phyloP scores from a whole-genome alignment of 495 filamentous ascomycete species.

The Talaromyces ruber region DNA sequence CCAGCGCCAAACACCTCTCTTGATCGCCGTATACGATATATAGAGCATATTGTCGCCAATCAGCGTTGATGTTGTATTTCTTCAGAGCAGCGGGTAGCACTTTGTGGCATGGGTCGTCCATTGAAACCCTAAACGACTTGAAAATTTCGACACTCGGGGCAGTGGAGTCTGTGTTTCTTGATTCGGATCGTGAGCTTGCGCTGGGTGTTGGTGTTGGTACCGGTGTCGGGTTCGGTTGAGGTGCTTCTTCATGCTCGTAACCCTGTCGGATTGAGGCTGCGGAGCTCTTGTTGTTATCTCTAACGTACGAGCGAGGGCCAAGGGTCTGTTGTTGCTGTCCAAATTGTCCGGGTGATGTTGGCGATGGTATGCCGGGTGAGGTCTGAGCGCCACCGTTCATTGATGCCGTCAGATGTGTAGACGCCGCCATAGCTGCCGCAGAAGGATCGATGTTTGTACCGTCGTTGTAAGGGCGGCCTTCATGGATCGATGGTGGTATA shows the following conservation, averaged over 20 bases:
- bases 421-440: slow-evolving; percentile 60
- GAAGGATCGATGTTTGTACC: slow-evolving; percentile 48
- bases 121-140: slow-evolving; percentile 93
- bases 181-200: slow-evolving; percentile 16
- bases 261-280: slow-evolving; percentile 23
- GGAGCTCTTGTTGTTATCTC: slow-evolving; percentile 20
- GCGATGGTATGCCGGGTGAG: slow-evolving; percentile 68
- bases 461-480: slow-evolving; percentile 45
- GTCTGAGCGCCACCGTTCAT: slow-evolving; percentile 63
- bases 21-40: slow-evolving; percentile 98
- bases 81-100: slow-evolving; percentile 91
- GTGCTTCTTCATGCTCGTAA: slow-evolving; percentile 38
- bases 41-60: slow-evolving; percentile 92
- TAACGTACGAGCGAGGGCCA: slow-evolving; percentile 39
- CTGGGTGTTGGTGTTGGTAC: slow-evolving; percentile 23
- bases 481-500: slow-evolving; percentile 49
- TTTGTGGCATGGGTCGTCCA: slow-evolving; percentile 97
- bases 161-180: slow-evolving; percentile 32
- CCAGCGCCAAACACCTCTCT: slow-evolving; percentile 82
- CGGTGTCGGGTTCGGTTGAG: slow-evolving; percentile 25
- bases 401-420: slow-evolving; percentile 62
- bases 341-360: slow-evolving; percentile 66
- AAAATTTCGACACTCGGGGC: slow-evolving; percentile 76
- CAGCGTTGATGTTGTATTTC: slow-evolving; percentile 96
- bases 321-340: slow-evolving; percentile 36